Evolutionary conservation across 1,284 basidiomycete genomes (phyloP).

Genomic region (Irpex rosettiformis): DNA sequence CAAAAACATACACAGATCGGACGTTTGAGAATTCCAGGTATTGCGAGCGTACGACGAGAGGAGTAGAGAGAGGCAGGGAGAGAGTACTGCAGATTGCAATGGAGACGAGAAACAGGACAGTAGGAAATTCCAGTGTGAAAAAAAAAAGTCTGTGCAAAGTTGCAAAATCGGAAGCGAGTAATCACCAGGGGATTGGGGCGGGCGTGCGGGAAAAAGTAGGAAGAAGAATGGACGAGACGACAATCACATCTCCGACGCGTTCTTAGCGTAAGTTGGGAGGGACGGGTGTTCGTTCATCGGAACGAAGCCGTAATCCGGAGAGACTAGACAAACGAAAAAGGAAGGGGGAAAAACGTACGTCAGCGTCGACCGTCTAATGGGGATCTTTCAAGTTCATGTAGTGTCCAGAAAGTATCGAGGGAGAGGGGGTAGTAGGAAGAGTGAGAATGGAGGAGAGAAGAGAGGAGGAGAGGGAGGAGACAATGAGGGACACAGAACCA

Average conservation of each 20-base stretch:
- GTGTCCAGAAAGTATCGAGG: conserved; percentile 12
- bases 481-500: conserved; percentile 9
- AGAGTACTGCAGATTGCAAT: too few species aligned
- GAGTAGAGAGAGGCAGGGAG: too few species aligned
- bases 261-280: conserved; percentile 64
- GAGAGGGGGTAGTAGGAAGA: conserved; percentile 13
- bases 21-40: background rate
- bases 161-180: background rate
- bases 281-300: conserved; percentile 61
- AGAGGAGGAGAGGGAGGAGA: background rate
- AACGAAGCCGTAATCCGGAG: conserved; percentile 79
- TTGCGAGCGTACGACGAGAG: background rate
- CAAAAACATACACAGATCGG: too few species aligned
- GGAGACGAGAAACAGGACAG: too few species aligned
- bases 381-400: background rate
- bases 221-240: too few species aligned
- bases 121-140: too few species aligned
- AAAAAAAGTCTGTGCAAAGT: background rate
- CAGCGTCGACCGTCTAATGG: conserved; percentile 10
- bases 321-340: conserved; percentile 45
- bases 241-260: conserved; percentile 44
- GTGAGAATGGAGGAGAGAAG: conserved; percentile 4
- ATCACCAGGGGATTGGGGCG: too few species aligned
- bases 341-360: conserved; percentile 8
- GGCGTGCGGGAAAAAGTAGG: too few species aligned